phyloP scores from a whole-genome alignment of 176 grass and related monocot genomes.

The Dendrocalamus sinicus region DNA sequence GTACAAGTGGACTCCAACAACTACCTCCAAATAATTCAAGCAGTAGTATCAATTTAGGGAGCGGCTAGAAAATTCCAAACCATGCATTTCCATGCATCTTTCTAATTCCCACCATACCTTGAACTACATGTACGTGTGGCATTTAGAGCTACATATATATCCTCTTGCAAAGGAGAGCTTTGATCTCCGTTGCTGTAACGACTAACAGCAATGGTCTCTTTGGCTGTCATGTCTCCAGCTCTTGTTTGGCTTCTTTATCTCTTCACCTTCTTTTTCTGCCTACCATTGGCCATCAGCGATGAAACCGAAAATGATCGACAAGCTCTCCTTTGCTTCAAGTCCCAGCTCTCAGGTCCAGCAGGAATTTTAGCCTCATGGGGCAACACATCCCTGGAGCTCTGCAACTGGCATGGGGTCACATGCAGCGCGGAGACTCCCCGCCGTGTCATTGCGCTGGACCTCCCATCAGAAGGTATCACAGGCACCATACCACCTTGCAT shows the following conservation, averaged over 20 bases:
- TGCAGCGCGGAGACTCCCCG: background rate
- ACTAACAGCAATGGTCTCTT: background rate
- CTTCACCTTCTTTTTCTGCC: background rate
- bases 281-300: background rate
- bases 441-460: slow-evolving; percentile 38
- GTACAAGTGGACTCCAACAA: background rate
- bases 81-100: too few species aligned
- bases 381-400: slow-evolving; percentile 35
- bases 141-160: background rate
- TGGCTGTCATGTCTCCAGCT: background rate
- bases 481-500: slow-evolving; percentile 43
- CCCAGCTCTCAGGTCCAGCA: slow-evolving; percentile 1
- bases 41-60: too few species aligned
- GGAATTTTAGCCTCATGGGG: slow-evolving; percentile 41
- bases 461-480: slow-evolving; percentile 33
- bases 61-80: too few species aligned
- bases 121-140: too few species aligned
- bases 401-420: slow-evolving; percentile 46
- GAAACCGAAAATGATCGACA: slow-evolving; percentile 3
- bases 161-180: background rate
- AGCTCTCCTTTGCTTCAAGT: slow-evolving; percentile 55
- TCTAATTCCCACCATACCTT: too few species aligned
- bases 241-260: background rate
- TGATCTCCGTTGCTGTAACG: background rate
- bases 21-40: background rate